Evolutionary conservation across 2,329 filamentous ascomycete species (phyloP).

Genomic region (Zymoseptoria ardabiliae): DNA sequence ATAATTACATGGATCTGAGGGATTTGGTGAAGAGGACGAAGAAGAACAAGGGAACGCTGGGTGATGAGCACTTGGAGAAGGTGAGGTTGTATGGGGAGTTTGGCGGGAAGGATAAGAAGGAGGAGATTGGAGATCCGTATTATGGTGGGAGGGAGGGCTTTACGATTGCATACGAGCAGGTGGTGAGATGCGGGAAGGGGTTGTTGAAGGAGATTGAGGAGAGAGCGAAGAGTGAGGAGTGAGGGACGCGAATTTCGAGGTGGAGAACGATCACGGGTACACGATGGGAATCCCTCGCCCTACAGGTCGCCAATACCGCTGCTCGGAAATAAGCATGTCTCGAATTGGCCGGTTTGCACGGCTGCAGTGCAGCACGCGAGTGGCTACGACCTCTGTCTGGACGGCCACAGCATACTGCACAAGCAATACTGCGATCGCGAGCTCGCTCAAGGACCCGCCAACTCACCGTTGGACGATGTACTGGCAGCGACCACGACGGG

Average conservation of each 20-base stretch:
- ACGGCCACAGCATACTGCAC: no score
- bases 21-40: conserved; percentile 49
- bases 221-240: conserved; percentile 17
- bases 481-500: no score
- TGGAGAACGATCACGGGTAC: no score
- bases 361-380: no score
- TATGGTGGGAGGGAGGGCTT: conserved; percentile 83
- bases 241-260: neutral
- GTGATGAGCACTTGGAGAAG: conserved; percentile 30
- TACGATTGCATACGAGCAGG: conserved; percentile 78
- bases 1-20: conserved; percentile 67
- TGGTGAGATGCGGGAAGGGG: conserved; percentile 65
- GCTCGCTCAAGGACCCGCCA: no score
- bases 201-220: conserved; percentile 58
- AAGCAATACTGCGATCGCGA: neutral
- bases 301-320: no score
- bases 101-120: conserved; percentile 47
- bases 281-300: no score
- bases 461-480: no score
- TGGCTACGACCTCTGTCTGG: no score
- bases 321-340: no score
- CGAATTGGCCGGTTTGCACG: no score
- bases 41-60: conserved; percentile 27
- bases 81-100: conserved; percentile 72
- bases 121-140: conserved; percentile 82